These are phyloP conservation scores for Myriosclerotinia curreyana DNA, from an alignment of 2,329 filamentous ascomycete species.

Conservation along the genomic window DNA sequence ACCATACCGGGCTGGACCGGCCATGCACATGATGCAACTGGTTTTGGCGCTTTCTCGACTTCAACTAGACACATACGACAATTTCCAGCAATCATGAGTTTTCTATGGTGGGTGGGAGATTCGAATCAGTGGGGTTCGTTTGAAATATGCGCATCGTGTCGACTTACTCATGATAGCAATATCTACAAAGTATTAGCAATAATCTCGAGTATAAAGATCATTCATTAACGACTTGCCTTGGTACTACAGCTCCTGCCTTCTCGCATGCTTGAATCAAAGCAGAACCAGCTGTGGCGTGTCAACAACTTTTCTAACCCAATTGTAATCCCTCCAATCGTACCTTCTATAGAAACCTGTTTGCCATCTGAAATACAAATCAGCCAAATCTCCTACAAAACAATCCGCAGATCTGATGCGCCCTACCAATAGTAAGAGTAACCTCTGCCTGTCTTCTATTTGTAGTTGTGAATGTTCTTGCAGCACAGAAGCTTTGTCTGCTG, in stretches of 20 bases:
- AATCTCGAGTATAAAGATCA: conserved; percentile 3
- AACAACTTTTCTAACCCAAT: conserved; percentile 38
- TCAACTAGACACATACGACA: conserved; percentile 99
- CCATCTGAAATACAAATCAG: conserved; percentile 63
- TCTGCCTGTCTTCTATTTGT: conserved; percentile 77
- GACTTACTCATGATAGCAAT: conserved; percentile 95
- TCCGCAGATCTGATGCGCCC: conserved; percentile 42
- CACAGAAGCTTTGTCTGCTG: conserved; percentile 55
- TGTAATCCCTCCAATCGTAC: conserved; percentile 48
- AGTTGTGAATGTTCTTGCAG: conserved; percentile 77
- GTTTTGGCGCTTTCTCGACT: conserved; percentile 94
- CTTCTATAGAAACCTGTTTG: conserved; percentile 97
- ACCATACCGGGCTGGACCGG: conserved; percentile 98
- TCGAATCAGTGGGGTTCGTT: conserved; percentile 30
- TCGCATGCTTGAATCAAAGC: conserved; percentile 99
- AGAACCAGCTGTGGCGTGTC: conserved; percentile 70
- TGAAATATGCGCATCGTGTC: conserved; percentile 7
- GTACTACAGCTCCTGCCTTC: conserved; percentile 88
- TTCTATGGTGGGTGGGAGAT: conserved; percentile 51
- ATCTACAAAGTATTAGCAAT: conserved; percentile 55
- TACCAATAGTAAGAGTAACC: conserved; percentile 95
- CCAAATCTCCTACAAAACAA: conserved; percentile 31
- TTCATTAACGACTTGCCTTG: conserved; percentile 57
- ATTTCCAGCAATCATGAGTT: conserved; percentile 98
- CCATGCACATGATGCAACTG: conserved; percentile 97